These are phyloP conservation scores for Leucaena leucocephala DNA, from an alignment of 306 rosid species.

Conservation along the genomic window DNA sequence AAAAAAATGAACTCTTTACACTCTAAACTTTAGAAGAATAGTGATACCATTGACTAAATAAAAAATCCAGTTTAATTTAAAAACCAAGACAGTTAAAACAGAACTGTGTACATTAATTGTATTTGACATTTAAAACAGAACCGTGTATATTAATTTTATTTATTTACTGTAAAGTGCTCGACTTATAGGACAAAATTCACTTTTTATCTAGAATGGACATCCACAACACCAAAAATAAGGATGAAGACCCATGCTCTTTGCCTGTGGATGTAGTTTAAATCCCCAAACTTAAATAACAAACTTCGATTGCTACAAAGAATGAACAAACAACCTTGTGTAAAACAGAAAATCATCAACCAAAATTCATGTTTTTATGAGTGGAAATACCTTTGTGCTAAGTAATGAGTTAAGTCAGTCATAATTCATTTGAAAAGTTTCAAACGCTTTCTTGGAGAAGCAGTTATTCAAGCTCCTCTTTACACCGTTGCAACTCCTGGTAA, in stretches of 20 bases:
- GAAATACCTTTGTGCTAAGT: background rate
- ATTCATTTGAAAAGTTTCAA: constrained; percentile 30
- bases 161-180: constrained; percentile 3
- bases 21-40: too few relatives aligned
- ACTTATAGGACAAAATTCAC: constrained; percentile 15
- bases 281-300: constrained; percentile 18
- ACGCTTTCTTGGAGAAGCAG: constrained; percentile 51
- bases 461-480: constrained; percentile 68
- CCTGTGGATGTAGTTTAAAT: background rate
- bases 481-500: constrained; percentile 62
- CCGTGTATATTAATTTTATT: too few relatives aligned
- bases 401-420: constrained; percentile 16
- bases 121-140: too few relatives aligned
- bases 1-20: too few relatives aligned
- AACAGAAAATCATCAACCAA: background rate
- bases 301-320: background rate
- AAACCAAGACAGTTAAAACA: too few relatives aligned
- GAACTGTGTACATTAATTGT: too few relatives aligned
- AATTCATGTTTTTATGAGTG: background rate
- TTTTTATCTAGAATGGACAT: background rate
- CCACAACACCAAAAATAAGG: background rate
- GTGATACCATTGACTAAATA: too few relatives aligned
- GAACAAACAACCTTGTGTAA: background rate
- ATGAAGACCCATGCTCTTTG: background rate
- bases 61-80: too few relatives aligned